A percentile compares a stretch with the other conserved stretches of the same genome.
Evolutionary conservation across 192 early-diverging fungal species (phyloP).

Genomic region (Backusella westeae): DNA sequence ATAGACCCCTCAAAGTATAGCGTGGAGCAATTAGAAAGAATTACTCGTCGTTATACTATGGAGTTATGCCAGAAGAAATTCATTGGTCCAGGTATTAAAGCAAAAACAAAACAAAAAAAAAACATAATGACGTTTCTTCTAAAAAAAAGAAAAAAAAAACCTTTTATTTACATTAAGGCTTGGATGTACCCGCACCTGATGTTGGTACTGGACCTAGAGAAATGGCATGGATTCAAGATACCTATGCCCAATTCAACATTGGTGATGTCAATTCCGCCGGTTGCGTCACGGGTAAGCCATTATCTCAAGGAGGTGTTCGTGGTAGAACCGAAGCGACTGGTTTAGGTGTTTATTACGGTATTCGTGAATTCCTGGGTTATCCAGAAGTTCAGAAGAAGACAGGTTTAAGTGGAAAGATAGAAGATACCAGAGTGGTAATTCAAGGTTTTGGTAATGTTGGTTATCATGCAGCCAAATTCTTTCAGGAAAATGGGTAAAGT

Average conservation of each 20-base stretch:
- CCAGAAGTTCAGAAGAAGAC: constrained; percentile 75
- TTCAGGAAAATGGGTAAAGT: constrained; percentile 60
- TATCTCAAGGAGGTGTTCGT: constrained; percentile 77
- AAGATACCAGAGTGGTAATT: constrained; percentile 63
- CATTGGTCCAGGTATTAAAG: constrained; percentile 59
- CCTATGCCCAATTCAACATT: constrained; percentile 79
- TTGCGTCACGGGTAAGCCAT: constrained; percentile 80
- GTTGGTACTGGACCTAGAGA: constrained; percentile 76
- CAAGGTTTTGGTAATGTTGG: constrained; percentile 88
- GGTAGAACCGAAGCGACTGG: constrained; percentile 83
- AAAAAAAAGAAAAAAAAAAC: not conserved
- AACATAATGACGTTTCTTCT: not conserved
- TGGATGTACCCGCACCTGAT: constrained; percentile 84
- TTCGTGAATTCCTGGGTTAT: constrained; percentile 75
- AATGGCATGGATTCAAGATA: constrained; percentile 88
- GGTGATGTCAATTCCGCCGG: constrained; percentile 75
- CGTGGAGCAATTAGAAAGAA: constrained; percentile 67
- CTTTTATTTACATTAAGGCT: constrained; percentile 18
- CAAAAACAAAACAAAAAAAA: not conserved
- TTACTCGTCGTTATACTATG: constrained; percentile 82
- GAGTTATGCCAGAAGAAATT: constrained; percentile 86
- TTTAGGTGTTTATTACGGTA: constrained; percentile 76
- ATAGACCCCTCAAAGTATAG: constrained; percentile 79
- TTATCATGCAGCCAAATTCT: constrained; percentile 82
- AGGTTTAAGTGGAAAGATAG: constrained; percentile 56